phyloP scores from a whole-genome alignment of 805 yeast genomes.

The Starmerella vaccinii region DNA sequence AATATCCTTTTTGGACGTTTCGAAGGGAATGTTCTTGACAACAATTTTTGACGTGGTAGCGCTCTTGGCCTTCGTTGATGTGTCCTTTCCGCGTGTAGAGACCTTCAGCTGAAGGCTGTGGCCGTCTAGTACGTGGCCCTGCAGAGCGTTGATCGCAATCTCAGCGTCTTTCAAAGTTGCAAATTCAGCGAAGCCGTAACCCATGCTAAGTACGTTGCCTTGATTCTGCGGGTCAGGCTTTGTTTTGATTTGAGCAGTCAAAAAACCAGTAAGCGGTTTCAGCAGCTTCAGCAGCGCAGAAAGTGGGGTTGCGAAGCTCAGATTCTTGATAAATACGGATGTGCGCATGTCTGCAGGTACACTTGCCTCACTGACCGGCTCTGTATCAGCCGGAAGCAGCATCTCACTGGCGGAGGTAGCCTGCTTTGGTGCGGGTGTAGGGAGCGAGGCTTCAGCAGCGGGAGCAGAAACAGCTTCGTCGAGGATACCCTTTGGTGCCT shows the following conservation, averaged over 20 bases:
- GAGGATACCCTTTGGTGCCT: constrained; percentile 81
- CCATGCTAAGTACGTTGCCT: constrained; percentile 76
- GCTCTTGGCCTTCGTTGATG: not conserved
- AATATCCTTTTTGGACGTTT: constrained; percentile 87
- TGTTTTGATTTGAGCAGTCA: constrained; percentile 69
- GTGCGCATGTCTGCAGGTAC: constrained; percentile 44
- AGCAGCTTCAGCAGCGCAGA: constrained; percentile 49
- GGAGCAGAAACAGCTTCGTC: constrained; percentile 31
- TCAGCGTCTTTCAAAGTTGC: constrained; percentile 66
- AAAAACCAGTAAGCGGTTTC: constrained; percentile 65
- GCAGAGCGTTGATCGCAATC: constrained; percentile 59
- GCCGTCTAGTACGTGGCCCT: constrained; percentile 74
- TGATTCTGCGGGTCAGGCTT: constrained; percentile 75
- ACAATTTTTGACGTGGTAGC: constrained; percentile 49
- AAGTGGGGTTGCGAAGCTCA: constrained; percentile 71
- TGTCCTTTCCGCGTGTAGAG: constrained; percentile 56
- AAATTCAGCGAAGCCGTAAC: constrained; percentile 94
- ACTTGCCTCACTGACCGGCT: constrained; percentile 31
- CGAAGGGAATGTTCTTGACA: constrained; percentile 95
- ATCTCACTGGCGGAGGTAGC: constrained; percentile 21
- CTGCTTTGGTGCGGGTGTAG: constrained; percentile 2
- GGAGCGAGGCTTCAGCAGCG: constrained; percentile 13
- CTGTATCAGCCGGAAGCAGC: constrained; percentile 19
- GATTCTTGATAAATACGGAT: constrained; percentile 82
- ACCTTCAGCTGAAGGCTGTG: constrained; percentile 82